phyloP scores from a whole-genome alignment of 495 filamentous ascomycete genomes.

The Aspergillus hancockii region DNA sequence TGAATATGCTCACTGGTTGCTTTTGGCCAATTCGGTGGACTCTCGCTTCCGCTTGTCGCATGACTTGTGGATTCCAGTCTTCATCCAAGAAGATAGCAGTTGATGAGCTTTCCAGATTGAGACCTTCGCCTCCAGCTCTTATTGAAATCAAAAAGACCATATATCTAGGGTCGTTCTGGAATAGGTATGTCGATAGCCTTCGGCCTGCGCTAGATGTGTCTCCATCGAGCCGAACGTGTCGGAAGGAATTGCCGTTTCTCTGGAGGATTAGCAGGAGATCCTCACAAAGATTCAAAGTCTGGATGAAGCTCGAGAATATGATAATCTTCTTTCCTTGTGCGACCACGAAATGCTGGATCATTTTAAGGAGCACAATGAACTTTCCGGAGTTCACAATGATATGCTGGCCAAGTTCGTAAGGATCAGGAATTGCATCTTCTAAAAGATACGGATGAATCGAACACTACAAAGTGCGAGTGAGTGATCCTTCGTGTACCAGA shows the following conservation, averaged over 20 bases:
- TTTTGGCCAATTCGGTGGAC: constrained; percentile 63
- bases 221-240: constrained; percentile 61
- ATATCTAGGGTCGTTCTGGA: constrained; percentile 52
- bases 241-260: constrained; percentile 44
- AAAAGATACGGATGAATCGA: constrained; percentile 66
- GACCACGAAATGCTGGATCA: constrained; percentile 58
- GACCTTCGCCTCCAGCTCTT: constrained; percentile 62
- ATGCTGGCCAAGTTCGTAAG: constrained; percentile 33
- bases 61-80: constrained; percentile 69
- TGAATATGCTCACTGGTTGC: constrained; percentile 58
- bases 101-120: constrained; percentile 61
- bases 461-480: constrained; percentile 29
- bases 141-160: constrained; percentile 67
- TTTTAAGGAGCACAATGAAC: constrained; percentile 63
- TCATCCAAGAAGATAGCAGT: constrained; percentile 66
- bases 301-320: constrained; percentile 64
- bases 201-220: constrained; percentile 52
- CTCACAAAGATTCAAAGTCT: constrained; percentile 60
- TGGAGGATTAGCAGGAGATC: constrained; percentile 55
- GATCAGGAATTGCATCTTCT: constrained; percentile 9
- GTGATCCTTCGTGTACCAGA: background rate
- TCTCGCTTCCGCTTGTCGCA: constrained; percentile 59
- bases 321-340: constrained; percentile 59
- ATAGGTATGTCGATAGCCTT: constrained; percentile 59
- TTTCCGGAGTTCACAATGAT: constrained; percentile 61